Conservation (phyloP, 1,284 basidiomycete species). For the Inonotus obliquus region DNA sequence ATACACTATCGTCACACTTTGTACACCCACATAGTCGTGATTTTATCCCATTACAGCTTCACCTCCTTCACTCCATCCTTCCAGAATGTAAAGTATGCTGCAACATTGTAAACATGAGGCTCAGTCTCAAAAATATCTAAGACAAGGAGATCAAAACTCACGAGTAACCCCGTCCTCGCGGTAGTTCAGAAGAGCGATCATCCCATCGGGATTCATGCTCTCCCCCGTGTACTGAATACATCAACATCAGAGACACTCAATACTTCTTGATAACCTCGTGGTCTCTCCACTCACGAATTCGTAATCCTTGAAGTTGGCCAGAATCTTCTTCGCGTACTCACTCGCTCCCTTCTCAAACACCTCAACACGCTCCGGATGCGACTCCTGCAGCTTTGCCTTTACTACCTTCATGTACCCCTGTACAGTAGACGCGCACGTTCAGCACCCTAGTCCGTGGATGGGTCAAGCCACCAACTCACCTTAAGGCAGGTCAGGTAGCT, state of each 20-base stretch:
- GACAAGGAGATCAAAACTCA: conserved; percentile 35
- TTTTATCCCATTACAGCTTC: conserved; percentile 40
- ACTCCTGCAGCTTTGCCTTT: conserved; percentile 57
- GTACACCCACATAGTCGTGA: too few relatives aligned
- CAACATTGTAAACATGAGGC: not conserved
- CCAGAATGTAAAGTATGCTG: conserved; percentile 93
- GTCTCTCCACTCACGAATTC: conserved; percentile 59
- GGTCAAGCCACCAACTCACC: conserved; percentile 56
- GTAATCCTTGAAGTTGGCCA: conserved; percentile 87
- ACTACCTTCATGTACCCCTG: conserved; percentile 80
- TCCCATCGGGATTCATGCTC: conserved; percentile 82
- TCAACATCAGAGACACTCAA: conserved; percentile 20
- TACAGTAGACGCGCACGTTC: not conserved
- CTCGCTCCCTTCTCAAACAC: conserved; percentile 84
- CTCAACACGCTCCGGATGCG: conserved; percentile 64
- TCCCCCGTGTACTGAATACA: conserved; percentile 73
- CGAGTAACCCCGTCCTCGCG: conserved; percentile 75
- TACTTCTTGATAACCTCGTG: not conserved
- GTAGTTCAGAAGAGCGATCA: conserved; percentile 88
- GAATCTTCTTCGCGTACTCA: conserved; percentile 81
- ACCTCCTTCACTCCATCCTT: conserved; percentile 82
- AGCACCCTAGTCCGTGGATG: not conserved
- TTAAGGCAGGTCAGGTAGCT: conserved; percentile 84
- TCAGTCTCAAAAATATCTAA: not conserved
- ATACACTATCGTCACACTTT: too few relatives aligned